A percentile compares a stretch with the other conserved stretches of the same genome.
phyloP scores from a whole-genome alignment of 179 eudicot genomes.

The Silene coronaria region DNA sequence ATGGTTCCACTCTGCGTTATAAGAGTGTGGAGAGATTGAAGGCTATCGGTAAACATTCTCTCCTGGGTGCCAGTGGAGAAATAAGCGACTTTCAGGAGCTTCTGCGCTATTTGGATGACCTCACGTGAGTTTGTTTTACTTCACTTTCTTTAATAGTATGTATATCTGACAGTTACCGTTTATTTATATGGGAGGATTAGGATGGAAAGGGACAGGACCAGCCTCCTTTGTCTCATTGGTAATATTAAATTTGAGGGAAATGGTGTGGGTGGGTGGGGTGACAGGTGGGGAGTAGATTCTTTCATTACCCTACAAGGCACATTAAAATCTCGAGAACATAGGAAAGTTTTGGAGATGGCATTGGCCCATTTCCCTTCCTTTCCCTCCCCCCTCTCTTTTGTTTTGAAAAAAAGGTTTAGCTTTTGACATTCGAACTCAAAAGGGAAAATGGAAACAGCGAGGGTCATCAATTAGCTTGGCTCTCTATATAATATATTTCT shows the following conservation, averaged over 20 bases:
- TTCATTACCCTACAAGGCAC: no score
- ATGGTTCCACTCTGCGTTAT: slow-evolving; percentile 93
- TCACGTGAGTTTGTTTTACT: slow-evolving; percentile 52
- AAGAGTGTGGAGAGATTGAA: slow-evolving; percentile 88
- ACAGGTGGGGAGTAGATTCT: no score
- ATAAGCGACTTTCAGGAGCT: slow-evolving; percentile 97
- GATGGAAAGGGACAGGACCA: neutral
- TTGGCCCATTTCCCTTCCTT: neutral
- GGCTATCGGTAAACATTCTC: slow-evolving; percentile 80
- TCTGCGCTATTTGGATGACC: slow-evolving; percentile 72
- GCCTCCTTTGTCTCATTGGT: neutral
- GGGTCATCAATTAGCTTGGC: neutral
- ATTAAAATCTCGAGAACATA: no score
- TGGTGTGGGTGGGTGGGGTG: neutral
- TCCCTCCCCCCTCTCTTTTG: neutral
- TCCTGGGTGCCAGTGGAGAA: slow-evolving; percentile 92
- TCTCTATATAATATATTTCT: neutral
- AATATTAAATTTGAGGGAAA: neutral
- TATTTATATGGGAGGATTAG: neutral
- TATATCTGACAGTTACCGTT: slow-evolving; percentile 56
- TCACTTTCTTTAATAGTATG: slow-evolving; percentile 12
- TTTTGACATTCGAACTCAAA: neutral
- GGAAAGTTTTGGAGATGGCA: neutral
- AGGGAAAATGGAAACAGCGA: neutral
- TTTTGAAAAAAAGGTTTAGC: neutral